phyloP scores from a whole-genome alignment of 2,329 filamentous ascomycete genomes.

The Ascocoryne sarcoides region DNA sequence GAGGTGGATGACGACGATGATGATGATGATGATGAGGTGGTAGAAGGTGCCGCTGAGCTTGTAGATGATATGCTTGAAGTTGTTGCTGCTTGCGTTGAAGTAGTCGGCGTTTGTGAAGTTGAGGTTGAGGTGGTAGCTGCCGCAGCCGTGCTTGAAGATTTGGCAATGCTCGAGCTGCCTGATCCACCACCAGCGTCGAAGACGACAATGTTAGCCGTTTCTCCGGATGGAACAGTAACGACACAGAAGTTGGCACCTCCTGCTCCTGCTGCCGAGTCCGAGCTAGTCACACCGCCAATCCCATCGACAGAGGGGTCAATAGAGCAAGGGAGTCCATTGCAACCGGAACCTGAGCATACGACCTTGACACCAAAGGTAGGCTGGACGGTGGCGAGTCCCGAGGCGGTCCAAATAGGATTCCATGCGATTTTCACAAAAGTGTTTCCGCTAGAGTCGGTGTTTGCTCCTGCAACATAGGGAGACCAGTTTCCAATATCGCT shows the following conservation, averaged over 20 bases:
- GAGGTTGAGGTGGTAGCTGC: conserved; percentile 15
- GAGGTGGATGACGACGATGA: conserved; percentile 5
- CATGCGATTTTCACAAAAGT: conserved; percentile 70
- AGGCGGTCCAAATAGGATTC: conserved; percentile 64
- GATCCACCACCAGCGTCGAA: conserved; percentile 28
- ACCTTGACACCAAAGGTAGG: conserved; percentile 63
- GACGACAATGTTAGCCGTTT: conserved; percentile 59
- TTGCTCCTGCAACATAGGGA: conserved; percentile 68
- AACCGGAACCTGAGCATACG: conserved; percentile 55
- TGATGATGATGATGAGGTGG: conserved; percentile 13
- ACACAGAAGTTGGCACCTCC: conserved; percentile 66
- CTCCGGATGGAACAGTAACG: conserved; percentile 61
- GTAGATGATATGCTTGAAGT: conserved; percentile 8
- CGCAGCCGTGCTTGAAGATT: conserved; percentile 6
- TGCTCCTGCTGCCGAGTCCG: conserved; percentile 47
- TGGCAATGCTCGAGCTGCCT: neutral
- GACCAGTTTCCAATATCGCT: conserved; percentile 67
- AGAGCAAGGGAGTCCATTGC: conserved; percentile 65
- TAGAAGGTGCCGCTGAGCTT: conserved; percentile 6
- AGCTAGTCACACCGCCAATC: conserved; percentile 51
- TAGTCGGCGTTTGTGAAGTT: conserved; percentile 19
- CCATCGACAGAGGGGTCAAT: conserved; percentile 52
- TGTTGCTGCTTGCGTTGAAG: conserved; percentile 9
- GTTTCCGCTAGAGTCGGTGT: conserved; percentile 53
- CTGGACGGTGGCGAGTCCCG: conserved; percentile 42